A percentile compares a stretch with the other conserved stretches of the same genome.
These are phyloP conservation scores for Amborella trichopoda DNA, from an alignment of 164 flowering plant species.

Conservation along the genomic window DNA sequence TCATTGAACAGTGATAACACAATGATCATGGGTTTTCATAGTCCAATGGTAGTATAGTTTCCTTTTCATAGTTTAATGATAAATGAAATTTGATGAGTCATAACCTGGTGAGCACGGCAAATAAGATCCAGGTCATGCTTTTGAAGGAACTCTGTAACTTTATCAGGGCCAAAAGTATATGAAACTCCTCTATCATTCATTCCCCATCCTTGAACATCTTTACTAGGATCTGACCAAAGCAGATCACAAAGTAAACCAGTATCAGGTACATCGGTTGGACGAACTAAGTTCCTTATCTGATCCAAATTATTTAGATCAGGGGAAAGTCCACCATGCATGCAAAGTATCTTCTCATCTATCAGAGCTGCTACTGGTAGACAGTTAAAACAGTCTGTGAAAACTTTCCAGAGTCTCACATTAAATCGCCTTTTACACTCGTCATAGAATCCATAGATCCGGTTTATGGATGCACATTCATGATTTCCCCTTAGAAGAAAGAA, in stretches of 20 bases:
- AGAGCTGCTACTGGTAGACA: constrained; percentile 51
- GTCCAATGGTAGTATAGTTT: too few species aligned
- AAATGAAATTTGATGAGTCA: too few species aligned
- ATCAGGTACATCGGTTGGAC: constrained; percentile 56
- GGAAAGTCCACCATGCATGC: constrained; percentile 57
- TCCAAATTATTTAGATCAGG: constrained; percentile 37
- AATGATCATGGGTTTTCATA: too few species aligned
- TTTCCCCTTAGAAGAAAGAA: constrained; percentile 48
- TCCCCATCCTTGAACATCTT: constrained; percentile 43
- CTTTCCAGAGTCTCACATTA: constrained; percentile 45
- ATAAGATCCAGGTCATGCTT: constrained; percentile 46
- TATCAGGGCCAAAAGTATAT: constrained; percentile 42
- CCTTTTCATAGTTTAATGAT: too few species aligned
- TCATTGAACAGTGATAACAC: too few species aligned
- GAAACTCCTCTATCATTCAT: constrained; percentile 49
- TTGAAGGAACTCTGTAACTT: constrained; percentile 31
- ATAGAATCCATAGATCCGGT: constrained; percentile 51
- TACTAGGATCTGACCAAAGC: constrained; percentile 57
- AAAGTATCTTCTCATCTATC: constrained; percentile 42
- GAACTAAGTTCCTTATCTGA: constrained; percentile 34
- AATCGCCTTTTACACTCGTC: constrained; percentile 50
- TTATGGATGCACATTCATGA: constrained; percentile 55
- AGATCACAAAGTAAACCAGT: constrained; percentile 49
- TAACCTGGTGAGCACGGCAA: constrained; percentile 55
- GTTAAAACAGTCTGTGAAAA: constrained; percentile 46